Conservation (phyloP, 805 yeast species). For the Kockiozyma suomiensis region DNA sequence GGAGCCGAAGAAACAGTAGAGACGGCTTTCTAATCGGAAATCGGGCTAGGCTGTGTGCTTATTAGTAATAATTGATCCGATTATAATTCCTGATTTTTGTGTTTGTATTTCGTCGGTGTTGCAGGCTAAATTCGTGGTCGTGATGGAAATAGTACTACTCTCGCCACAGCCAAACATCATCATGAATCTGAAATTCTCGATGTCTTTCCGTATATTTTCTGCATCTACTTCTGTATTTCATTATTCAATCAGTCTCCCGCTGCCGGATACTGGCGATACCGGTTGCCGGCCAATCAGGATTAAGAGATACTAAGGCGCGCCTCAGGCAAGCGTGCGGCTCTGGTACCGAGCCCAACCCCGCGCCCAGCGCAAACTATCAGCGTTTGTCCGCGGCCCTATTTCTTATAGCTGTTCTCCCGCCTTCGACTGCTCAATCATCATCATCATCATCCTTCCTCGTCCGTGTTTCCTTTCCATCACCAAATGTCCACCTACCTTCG, state of each 20-base stretch:
- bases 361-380: neutral
- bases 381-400: neutral
- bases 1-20: no score
- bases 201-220: no score
- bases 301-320: constrained; percentile 1
- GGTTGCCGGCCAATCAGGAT: constrained; percentile 8
- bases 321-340: constrained; percentile 11
- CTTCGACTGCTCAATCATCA: neutral
- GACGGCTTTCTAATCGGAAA: neutral
- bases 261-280: no score
- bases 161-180: no score
- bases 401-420: no score
- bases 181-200: no score
- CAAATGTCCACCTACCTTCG: constrained; percentile 5
- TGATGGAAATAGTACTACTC: no score
- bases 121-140: no score
- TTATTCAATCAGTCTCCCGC: no score
- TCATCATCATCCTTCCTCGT: neutral
- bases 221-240: no score
- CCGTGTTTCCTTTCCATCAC: no score
- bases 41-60: neutral
- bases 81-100: neutral
- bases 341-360: constrained; percentile 7
- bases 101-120: no score
- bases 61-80: neutral